phyloP scores from a whole-genome alignment of 805 yeast species.

The Deakozyma indianensis region DNA sequence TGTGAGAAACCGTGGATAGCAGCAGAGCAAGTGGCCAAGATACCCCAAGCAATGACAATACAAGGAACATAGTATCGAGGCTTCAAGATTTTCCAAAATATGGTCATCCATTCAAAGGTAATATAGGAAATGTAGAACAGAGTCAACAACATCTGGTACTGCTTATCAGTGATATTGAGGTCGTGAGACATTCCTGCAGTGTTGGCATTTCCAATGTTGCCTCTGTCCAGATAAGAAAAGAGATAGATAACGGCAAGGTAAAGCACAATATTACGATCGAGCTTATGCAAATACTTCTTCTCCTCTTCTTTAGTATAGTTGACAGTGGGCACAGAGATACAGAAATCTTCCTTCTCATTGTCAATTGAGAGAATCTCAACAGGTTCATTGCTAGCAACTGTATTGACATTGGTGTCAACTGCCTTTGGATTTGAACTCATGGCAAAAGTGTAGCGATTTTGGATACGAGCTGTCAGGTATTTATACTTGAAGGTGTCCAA shows the following conservation, averaged over 20 bases:
- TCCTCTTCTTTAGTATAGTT: background rate
- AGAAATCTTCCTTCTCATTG: background rate
- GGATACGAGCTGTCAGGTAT: too few species aligned
- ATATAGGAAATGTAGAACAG: slow-evolving; percentile 21
- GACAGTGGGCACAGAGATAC: background rate
- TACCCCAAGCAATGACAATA: slow-evolving; percentile 22
- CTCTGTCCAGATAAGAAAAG: slow-evolving; percentile 31
- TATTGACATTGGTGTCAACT: too few species aligned
- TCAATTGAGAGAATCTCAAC: background rate
- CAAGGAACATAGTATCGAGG: slow-evolving; percentile 24
- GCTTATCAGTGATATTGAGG: slow-evolving; percentile 24
- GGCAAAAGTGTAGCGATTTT: too few species aligned
- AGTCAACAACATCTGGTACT: slow-evolving; percentile 30
- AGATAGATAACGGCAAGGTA: slow-evolving; percentile 29
- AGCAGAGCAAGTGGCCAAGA: slow-evolving; percentile 23
- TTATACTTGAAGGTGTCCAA: too few species aligned
- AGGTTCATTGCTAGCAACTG: too few species aligned
- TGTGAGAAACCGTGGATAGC: slow-evolving; percentile 19
- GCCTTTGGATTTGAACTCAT: too few species aligned
- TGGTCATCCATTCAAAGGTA: slow-evolving; percentile 25
- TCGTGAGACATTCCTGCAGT: slow-evolving; percentile 29
- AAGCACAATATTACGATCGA: slow-evolving; percentile 31
- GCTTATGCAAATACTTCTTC: slow-evolving; percentile 14
- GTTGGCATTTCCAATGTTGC: slow-evolving; percentile 33
- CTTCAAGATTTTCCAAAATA: slow-evolving; percentile 20